These are phyloP conservation scores for Stachybotrys elegans DNA, from an alignment of 2,329 filamentous ascomycete species.

Conservation along the genomic window DNA sequence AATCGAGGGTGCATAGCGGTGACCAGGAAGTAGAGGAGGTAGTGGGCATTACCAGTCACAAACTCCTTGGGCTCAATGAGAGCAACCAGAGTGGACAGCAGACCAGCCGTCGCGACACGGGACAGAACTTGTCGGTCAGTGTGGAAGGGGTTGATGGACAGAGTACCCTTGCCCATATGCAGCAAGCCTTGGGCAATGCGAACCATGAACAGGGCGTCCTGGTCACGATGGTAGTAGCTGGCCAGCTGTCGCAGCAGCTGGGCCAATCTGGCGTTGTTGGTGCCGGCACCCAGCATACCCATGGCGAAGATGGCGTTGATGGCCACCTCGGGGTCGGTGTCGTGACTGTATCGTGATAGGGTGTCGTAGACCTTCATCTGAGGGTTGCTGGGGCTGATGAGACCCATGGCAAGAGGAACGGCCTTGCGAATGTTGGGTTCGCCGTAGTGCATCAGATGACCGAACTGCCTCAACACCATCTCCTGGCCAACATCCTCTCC, in stretches of 20 bases:
- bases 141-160: conserved; percentile 97
- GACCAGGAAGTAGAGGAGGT: conserved; percentile 94
- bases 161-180: conserved; percentile 98
- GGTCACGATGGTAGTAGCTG: conserved; percentile 96
- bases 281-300: conserved; percentile 93
- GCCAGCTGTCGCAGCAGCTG: conserved; percentile 92
- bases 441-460: conserved; percentile 98
- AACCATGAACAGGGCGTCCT: conserved; percentile 97
- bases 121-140: conserved; percentile 95
- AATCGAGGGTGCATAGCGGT: conserved; percentile 96
- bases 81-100: conserved; percentile 84
- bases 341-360: conserved; percentile 93
- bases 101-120: conserved; percentile 79
- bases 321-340: conserved; percentile 96
- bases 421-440: conserved; percentile 95
- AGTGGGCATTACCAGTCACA: conserved; percentile 65
- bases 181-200: conserved; percentile 94
- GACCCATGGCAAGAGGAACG: conserved; percentile 91
- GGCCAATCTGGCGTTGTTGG: conserved; percentile 94
- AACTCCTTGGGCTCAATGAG: conserved; percentile 95
- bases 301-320: conserved; percentile 99
- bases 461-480: conserved; percentile 96
- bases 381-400: conserved; percentile 95
- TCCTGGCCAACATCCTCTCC: conserved; percentile 97
- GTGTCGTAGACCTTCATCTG: conserved; percentile 99